Base-by-base conservation (phyloP, 768 basidiomycete species). In the Auricularia cornea region DNA sequence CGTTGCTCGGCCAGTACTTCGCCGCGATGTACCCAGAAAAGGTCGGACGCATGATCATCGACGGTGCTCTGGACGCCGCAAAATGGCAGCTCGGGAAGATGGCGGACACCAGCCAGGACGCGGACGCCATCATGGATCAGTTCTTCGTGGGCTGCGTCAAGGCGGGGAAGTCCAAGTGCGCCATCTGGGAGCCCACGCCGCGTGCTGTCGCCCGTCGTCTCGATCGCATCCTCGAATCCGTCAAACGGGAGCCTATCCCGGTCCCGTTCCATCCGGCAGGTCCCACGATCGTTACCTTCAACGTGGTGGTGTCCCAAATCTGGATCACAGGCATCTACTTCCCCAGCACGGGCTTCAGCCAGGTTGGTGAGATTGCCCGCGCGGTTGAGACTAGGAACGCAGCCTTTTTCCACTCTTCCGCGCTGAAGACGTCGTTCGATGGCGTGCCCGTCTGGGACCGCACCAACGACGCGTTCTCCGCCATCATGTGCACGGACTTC, bases 11-110 rank as follows among this genome's bases (percentile, higher is more conserved):
- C 8, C 35, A 14, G 35, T 38, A 8, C 35, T 38, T 38, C 35
- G 44, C 62, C 6, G 62, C 62, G 18, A 62, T 62, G 52, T 59
- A 56, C 28, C 62, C 62, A 2, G 52, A 59, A 3, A 52, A 56
- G 32, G 62, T 56, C n/a, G 52, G 56, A 16, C 62, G 51, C 31
- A 62, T 62, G 52, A 16, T 62, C 18, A 29, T 62, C 20, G 62
- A 62, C 31, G 62, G 62, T 16, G 62, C 57, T n/a, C 38, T 35
- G 14, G 56, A 62, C 35, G 62, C 30, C 5, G 52, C 35, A 20
- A 5, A 28, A 8, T 62, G 54, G 54, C 54, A 31, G 11, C 12
- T 10, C 26, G 23, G 18, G 11, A 10, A 30, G 16, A 11, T 10
- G 26, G 14, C 20, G 26, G 29, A 6, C 6, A 6, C 44, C 6